phyloP scores from a whole-genome alignment of 805 yeast genomes.

The Nakazawaea siamensis region DNA sequence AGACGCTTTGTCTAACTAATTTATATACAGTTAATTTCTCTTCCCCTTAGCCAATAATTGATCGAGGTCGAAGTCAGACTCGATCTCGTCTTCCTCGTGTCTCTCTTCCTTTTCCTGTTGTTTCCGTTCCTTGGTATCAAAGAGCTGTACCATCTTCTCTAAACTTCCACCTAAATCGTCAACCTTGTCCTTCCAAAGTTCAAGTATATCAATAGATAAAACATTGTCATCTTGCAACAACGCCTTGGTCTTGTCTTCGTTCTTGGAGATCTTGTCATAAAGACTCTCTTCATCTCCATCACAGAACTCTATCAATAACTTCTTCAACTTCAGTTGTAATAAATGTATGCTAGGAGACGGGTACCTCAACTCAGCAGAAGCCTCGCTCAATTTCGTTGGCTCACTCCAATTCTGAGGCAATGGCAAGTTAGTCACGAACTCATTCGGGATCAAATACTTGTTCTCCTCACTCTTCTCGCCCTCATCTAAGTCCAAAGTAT shows the following conservation, averaged over 20 bases:
- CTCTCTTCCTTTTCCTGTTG: not conserved
- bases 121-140: conserved; percentile 1
- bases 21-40: not conserved
- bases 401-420: too few species aligned
- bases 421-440: conserved; percentile 6
- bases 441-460: conserved; percentile 7
- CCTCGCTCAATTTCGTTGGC: conserved; percentile 4
- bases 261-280: too few species aligned
- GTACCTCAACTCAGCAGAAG: conserved; percentile 4
- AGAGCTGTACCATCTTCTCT: conserved; percentile 1
- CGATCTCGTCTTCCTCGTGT: conserved; percentile 2
- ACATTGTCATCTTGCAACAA: too few species aligned
- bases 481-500: conserved; percentile 29
- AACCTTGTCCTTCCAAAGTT: too few species aligned
- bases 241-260: too few species aligned
- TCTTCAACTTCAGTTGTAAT: conserved; percentile 2
- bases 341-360: conserved; percentile 9
- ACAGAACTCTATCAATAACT: too few species aligned
- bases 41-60: conserved; percentile 3
- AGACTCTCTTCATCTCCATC: too few species aligned
- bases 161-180: not conserved
- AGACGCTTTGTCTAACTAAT: conserved; percentile 18
- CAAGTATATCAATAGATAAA: too few species aligned
- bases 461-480: not conserved
- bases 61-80: conserved; percentile 10